phyloP scores from a whole-genome alignment of 192 early-diverging fungal species.

The Backusella parvicylindrica region DNA sequence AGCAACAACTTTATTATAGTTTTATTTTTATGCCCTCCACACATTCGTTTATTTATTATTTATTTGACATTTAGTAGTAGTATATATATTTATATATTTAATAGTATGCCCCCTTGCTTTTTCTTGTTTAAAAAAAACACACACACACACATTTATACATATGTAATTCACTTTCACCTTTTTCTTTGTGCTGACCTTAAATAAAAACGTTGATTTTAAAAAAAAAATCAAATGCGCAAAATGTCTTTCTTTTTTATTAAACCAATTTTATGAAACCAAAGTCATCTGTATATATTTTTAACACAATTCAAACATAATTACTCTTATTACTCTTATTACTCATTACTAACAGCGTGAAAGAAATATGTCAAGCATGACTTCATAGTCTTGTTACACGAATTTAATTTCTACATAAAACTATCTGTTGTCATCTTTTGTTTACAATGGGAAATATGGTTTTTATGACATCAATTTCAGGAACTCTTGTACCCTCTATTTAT shows the following conservation, averaged over 20 bases:
- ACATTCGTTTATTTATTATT: neutral
- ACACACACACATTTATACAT: neutral
- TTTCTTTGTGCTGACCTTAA: neutral
- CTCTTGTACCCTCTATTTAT: no score
- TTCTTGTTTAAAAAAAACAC: neutral
- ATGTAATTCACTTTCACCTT: neutral
- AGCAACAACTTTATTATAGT: neutral
- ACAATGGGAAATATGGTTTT: neutral
- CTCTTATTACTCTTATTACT: no score
- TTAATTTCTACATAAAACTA: neutral
- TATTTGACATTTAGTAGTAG: neutral
- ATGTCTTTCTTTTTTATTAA: neutral
- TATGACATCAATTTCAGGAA: neutral
- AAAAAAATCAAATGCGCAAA: neutral
- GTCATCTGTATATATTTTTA: neutral
- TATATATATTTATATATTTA: no score
- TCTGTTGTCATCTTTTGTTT: neutral
- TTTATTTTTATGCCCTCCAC: neutral
- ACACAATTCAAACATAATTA: no score
- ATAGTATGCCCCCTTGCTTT: neutral
- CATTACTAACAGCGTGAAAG: neutral
- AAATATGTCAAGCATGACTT: neutral
- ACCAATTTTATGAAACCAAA: no score
- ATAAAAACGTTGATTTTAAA: neutral
- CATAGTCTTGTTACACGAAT: neutral